phyloP scores from a whole-genome alignment of 345 rosid genomes.

The Eucalyptus caleyi region DNA sequence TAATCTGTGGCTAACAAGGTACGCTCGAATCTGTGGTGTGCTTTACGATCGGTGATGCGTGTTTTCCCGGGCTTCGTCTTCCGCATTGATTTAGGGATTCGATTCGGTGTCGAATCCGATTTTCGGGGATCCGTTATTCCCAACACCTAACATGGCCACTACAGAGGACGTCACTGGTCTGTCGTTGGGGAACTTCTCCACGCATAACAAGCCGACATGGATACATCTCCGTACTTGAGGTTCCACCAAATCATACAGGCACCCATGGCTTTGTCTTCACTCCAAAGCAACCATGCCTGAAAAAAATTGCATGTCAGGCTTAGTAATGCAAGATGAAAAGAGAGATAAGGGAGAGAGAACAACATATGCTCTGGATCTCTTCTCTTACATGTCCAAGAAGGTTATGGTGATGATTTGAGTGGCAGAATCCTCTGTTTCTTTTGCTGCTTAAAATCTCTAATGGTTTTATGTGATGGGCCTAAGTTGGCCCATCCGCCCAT shows the following conservation, averaged over 20 bases:
- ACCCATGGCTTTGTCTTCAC: neutral
- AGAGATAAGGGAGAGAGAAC: neutral
- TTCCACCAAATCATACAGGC: neutral
- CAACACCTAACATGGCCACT: neutral
- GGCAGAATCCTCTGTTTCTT: slow-evolving; percentile 30
- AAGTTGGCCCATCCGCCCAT: too few species aligned
- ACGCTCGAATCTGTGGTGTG: too few species aligned
- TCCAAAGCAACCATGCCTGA: neutral
- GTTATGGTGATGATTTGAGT: neutral
- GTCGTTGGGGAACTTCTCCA: slow-evolving; percentile 7
- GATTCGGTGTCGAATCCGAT: too few species aligned
- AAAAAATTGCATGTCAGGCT: neutral
- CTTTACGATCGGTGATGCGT: too few species aligned
- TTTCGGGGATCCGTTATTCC: too few species aligned
- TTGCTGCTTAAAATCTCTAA: slow-evolving; percentile 35
- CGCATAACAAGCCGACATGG: slow-evolving; percentile 5
- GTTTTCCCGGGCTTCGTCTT: too few species aligned
- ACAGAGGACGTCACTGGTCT: slow-evolving; percentile 1
- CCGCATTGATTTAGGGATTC: too few species aligned
- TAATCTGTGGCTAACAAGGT: too few species aligned
- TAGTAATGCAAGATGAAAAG: neutral
- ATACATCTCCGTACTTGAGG: neutral
- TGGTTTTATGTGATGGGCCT: too few species aligned
- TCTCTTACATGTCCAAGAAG: neutral
- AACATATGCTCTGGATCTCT: neutral